Percentiles rank a stretch among this genome's conserved stretches.
Conservation (phyloP, 306 rosid species). For the Inga oerstediana region DNA sequence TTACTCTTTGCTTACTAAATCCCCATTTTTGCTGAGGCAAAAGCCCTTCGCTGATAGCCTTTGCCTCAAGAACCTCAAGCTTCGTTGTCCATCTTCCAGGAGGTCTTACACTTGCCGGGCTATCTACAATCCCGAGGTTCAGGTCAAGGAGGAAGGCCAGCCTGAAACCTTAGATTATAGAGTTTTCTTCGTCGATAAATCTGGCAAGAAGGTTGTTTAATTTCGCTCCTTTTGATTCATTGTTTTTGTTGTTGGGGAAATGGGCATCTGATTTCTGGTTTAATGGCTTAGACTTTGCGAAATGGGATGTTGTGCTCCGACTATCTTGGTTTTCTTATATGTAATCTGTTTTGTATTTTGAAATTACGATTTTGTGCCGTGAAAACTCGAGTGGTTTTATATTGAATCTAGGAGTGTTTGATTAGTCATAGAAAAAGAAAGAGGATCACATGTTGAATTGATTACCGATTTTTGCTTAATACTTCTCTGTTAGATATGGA, state of each 20-base stretch:
- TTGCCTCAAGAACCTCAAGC: constrained; percentile 40
- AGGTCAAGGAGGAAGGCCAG: constrained; percentile 64
- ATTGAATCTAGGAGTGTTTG: background rate
- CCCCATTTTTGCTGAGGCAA: constrained; percentile 38
- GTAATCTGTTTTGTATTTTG: background rate
- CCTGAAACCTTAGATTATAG: constrained; percentile 70
- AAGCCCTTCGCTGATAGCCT: constrained; percentile 29
- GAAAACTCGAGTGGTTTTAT: background rate
- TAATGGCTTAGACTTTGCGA: background rate
- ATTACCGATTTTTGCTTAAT: background rate
- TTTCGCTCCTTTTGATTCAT: background rate
- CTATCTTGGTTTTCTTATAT: background rate
- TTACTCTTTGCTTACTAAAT: constrained; percentile 45
- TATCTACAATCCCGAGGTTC: constrained; percentile 63
- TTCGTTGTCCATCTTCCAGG: constrained; percentile 26
- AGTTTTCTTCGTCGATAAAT: constrained; percentile 56
- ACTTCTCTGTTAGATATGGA: background rate
- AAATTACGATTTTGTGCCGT: background rate
- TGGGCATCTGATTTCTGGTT: background rate
- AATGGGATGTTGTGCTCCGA: constrained; percentile 23
- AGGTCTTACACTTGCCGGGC: constrained; percentile 62
- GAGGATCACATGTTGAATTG: background rate
- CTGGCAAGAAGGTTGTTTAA: constrained; percentile 61
- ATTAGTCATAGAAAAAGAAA: background rate
- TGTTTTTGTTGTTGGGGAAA: background rate